phyloP scores from a whole-genome alignment of 176 grass and related monocot genomes.

The Carex parvula region DNA sequence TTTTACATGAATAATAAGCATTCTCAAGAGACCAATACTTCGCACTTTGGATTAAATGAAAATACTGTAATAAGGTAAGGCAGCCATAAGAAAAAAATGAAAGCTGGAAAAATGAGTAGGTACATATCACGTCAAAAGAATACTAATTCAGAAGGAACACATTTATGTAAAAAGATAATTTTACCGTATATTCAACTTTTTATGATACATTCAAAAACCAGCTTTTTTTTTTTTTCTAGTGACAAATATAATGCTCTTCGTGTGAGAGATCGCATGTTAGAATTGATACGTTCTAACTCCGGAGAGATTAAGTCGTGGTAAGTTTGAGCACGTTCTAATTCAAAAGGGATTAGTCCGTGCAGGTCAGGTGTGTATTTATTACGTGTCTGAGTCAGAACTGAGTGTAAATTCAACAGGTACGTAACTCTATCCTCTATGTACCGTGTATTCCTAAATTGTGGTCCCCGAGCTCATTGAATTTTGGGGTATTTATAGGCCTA shows the following conservation, averaged over 20 bases:
- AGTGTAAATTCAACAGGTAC: too few relatives aligned
- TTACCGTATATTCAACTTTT: not conserved
- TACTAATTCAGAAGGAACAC: not conserved
- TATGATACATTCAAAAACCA: not conserved
- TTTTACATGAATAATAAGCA: not conserved
- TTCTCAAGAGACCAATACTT: not conserved
- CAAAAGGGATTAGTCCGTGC: too few relatives aligned
- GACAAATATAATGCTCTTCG: too few relatives aligned
- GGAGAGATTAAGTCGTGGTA: too few relatives aligned
- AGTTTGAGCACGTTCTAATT: too few relatives aligned
- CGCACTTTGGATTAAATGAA: not conserved
- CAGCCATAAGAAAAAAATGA: not conserved
- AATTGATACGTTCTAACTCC: too few relatives aligned
- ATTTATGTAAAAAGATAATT: not conserved
- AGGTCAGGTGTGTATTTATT: too few relatives aligned
- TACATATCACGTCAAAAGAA: not conserved
- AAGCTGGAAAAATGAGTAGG: not conserved
- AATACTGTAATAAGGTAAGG: not conserved
- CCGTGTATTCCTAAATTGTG: too few relatives aligned
- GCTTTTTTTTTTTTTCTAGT: accelerated
- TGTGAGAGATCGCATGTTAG: accelerated
- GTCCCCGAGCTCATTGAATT: too few relatives aligned
- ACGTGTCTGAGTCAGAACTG: too few relatives aligned
- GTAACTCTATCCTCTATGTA: too few relatives aligned
- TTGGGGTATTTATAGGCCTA: too few relatives aligned